Evolutionary conservation across 352 stramenopile species (phyloP), one percentile per base, ranked within the genome.

Genomic region (Phytophthora foliorum): DNA sequence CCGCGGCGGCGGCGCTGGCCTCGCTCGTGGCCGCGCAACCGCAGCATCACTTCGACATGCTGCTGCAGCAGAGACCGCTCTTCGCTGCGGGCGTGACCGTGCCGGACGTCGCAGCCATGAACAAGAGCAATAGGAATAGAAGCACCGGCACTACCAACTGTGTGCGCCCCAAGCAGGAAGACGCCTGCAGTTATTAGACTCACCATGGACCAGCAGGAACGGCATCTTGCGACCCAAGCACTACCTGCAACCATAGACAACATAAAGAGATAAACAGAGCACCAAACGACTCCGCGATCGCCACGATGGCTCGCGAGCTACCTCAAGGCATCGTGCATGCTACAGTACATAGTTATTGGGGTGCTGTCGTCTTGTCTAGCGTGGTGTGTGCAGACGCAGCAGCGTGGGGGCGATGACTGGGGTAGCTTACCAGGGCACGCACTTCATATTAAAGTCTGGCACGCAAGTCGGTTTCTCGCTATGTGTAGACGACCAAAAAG

Each of bases 401-500:
- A 29, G 25, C 32, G 32, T 39, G 32, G 10, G 32, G 14, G 32
- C 32, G 7, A 1, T 41, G 4, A 13, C 13, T 17, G 16, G 0
- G 17, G 13, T 46, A 24, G 7, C n/a, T 42, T n/a, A 24, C 31
- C 29, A 17, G 44, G 27, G 8, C 14, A 32, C 21, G 27, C 44
- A 19, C 54, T 64, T 64, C 42, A 54, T 55, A 65, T 54, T 58
- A 17, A 56, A 36, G 24, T 48, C 32, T 22, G 22, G 29, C 25
- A 52, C n/a, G 11, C 42, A 54, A 29, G 16, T 34, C 25, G 39
- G 22, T 58, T 10, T 25, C 27, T 44, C 14, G 44, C 74, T 85
- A 94, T 72, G 86, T 93, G 72, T 94, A 94, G 59, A 94, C 89
- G 70, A 94, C 84, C 50, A 94, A 74, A 60, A 94, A 92, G 61